These are phyloP conservation scores for Mycena leptocephala DNA, from an alignment of 768 basidiomycete species.

Conservation along the genomic window DNA sequence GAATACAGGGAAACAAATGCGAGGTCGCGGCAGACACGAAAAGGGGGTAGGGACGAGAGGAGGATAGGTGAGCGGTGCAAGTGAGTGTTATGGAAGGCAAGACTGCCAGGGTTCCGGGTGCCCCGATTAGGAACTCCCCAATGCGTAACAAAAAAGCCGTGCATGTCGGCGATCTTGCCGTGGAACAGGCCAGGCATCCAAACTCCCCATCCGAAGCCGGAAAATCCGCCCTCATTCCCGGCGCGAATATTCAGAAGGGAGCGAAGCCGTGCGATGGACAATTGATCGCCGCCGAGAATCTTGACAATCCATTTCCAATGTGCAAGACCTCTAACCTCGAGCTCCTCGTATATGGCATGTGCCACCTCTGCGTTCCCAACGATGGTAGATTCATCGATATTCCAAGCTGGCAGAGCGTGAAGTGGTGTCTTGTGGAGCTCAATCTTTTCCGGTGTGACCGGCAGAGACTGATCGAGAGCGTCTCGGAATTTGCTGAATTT, in stretches of 20 bases:
- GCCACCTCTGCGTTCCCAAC: background rate
- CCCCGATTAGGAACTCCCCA: conserved; percentile 48
- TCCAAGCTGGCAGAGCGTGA: conserved; percentile 49
- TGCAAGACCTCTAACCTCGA: conserved; percentile 36
- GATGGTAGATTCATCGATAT: conserved; percentile 38
- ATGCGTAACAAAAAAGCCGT: conserved; percentile 48
- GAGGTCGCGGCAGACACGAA: too few relatives aligned
- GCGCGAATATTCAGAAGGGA: conserved; percentile 47
- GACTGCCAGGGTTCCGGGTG: conserved; percentile 48
- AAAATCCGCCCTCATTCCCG: conserved; percentile 24
- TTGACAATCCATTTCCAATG: conserved; percentile 49
- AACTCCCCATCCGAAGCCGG: conserved; percentile 43
- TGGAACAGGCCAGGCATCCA: too few relatives aligned
- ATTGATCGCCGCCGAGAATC: conserved; percentile 48
- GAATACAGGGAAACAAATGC: too few relatives aligned
- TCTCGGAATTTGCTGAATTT: conserved; percentile 44
- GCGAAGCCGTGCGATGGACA: conserved; percentile 53
- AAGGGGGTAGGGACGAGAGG: too few relatives aligned
- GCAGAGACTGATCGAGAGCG: conserved; percentile 25
- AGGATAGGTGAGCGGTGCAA: conserved; percentile 53
- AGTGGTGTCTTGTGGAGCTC: conserved; percentile 45
- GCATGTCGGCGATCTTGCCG: conserved; percentile 52
- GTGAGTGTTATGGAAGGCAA: conserved; percentile 52
- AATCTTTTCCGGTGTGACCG: conserved; percentile 41
- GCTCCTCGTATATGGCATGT: conserved; percentile 45